Percentiles rank a stretch among this genome's conserved stretches.
phyloP scores from a whole-genome alignment of 768 basidiomycete species.

The Lactifluus pinguis region DNA sequence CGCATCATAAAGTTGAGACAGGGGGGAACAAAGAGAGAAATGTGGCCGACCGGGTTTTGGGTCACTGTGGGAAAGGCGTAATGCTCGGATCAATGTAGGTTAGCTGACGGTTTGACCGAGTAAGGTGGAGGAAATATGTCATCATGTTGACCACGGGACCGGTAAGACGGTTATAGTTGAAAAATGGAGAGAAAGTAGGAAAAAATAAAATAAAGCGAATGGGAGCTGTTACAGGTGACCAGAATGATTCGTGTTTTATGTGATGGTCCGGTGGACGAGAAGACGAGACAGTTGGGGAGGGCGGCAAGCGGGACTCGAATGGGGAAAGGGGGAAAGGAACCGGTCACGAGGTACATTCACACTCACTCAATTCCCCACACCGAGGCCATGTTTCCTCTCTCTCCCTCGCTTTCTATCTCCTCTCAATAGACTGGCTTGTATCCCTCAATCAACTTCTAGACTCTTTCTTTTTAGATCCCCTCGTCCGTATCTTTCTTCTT shows the following conservation, averaged over 20 bases:
- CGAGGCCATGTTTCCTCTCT: constrained; percentile 1
- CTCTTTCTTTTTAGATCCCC: constrained; percentile 12
- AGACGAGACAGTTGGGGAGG: not conserved
- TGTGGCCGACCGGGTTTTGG: not conserved
- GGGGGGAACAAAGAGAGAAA: not conserved
- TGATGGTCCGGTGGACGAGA: not conserved
- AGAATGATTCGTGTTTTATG: not conserved
- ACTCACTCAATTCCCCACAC: constrained; percentile 8
- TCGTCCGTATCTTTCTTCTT: not conserved
- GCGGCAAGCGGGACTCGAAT: not conserved
- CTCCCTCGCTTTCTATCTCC: constrained; percentile 4
- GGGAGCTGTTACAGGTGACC: not conserved
- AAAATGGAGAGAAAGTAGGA: not conserved
- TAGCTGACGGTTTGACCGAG: not conserved
- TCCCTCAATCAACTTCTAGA: constrained; percentile 10
- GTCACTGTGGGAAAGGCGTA: not conserved
- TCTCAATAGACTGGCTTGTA: constrained; percentile 12
- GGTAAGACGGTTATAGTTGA: not conserved
- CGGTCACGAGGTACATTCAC: constrained; percentile 11
- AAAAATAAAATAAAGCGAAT: not conserved
- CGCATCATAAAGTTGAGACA: too few species aligned
- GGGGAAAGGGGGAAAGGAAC: constrained; percentile 6
- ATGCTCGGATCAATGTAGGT: not conserved
- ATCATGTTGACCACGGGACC: not conserved
- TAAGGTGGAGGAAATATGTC: not conserved